Evolutionary conservation across 2,329 filamentous ascomycete genomes (phyloP).

Genomic region (Dendryphion nanum): DNA sequence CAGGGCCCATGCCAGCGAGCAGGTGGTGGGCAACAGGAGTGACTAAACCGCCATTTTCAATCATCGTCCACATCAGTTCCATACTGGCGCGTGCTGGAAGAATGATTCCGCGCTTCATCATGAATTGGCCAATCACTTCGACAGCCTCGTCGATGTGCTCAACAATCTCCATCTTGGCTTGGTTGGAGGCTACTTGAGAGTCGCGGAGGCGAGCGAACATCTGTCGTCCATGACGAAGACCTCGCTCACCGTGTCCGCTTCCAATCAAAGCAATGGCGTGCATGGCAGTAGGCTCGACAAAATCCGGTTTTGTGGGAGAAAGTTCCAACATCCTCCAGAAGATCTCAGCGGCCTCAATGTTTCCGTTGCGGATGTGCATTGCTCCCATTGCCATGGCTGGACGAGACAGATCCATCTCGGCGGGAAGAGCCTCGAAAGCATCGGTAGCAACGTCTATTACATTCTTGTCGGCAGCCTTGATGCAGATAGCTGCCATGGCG

Average conservation of each 20-base stretch:
- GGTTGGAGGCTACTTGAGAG: constrained; percentile 49
- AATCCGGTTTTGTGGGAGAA: constrained; percentile 60
- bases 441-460: constrained; percentile 66
- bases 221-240: constrained; percentile 71
- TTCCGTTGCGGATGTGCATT: constrained; percentile 78
- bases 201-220: constrained; percentile 85
- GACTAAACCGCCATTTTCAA: constrained; percentile 63
- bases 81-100: constrained; percentile 56
- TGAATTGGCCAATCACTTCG: constrained; percentile 63
- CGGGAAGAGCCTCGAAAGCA: constrained; percentile 50
- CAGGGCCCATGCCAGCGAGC: constrained; percentile 59
- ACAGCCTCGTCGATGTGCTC: constrained; percentile 87
- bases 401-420: constrained; percentile 42
- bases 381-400: constrained; percentile 81
- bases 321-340: constrained; percentile 76
- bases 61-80: constrained; percentile 62
- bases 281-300: constrained; percentile 89
- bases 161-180: constrained; percentile 54
- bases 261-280: constrained; percentile 85
- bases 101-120: constrained; percentile 52
- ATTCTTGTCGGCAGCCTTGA: constrained; percentile 75
- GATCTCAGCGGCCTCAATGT: constrained; percentile 71
- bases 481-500: constrained; percentile 72
- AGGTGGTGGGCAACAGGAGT: constrained; percentile 60
- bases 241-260: constrained; percentile 80